Evolutionary conservation across 768 basidiomycete species (phyloP), one percentile per base, ranked within the genome.

Genomic region (Russula sp.): DNA sequence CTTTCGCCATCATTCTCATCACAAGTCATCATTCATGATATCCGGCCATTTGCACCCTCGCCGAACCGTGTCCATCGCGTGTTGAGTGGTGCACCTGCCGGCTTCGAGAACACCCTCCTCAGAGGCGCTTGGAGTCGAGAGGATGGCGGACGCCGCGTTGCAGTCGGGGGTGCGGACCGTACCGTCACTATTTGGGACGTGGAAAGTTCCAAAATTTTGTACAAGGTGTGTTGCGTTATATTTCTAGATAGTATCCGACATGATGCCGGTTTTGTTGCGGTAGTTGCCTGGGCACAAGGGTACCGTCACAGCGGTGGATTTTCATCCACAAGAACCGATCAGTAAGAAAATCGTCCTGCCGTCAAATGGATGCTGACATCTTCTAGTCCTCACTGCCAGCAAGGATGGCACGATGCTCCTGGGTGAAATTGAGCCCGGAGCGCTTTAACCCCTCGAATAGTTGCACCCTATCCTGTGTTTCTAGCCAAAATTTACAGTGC

Each of bases 231-330:
- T 65, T 44, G 13, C 14, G 2, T n/a, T n/a, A 70, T 67, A 44
- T 54, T 46, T 58, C 50, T 34, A n/a, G 61, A 22, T 18, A 26
- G 14, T 10, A 11, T 22, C 49, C 26, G 50, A 54, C 38, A 28
- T 63, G 22, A 57, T 34, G 2, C 20, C 49, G 9, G 7, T 34
- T 62, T 40, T 50, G 53, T 38, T 22, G 65, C 9, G 26, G 16
- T 55, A 92, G 91, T 81, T 98, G 62, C 93, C 96, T 44, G 96
- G 96, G 16, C 96, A 99, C 75, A 97, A 93, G 74, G 95, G 96
- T 13, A 95, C 95, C 0, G 94, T 98, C 16, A 94, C 93, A 1
- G 80, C 88, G n/a, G 92, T 94, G 0, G 97, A 96, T 70, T 97
- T 96, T 79, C 94, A 96, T 74, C 94, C 96, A 10, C 92, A 88